Evolutionary conservation across 2,329 filamentous ascomycete genomes (phyloP), one percentile per base, ranked within the genome.

Genomic region (Alternaria angustiovoidea): DNA sequence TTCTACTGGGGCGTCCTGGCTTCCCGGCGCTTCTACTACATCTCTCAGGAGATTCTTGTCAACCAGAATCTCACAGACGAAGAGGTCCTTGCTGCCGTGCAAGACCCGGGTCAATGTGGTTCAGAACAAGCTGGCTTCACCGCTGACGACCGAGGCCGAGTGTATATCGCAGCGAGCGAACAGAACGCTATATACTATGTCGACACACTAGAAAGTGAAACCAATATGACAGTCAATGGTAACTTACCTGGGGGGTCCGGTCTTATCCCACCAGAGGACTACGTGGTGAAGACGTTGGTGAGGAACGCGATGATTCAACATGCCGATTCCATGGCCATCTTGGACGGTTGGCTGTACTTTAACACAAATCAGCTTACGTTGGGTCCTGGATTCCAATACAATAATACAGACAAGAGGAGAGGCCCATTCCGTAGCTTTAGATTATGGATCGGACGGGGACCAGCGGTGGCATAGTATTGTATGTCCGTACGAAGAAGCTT

Each of bases 171-270:
- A 30, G 79, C 79, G 7, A 76, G 72, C 54, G 80, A 82, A 66
- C 80, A 81, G 43, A 82, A 82, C 57, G 78, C 80, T 5, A 80
- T 82, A 39, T 80, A 79, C 67, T 81, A 81, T 53, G 78, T 81
- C 49, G 76, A 81, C 57, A 80, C 77, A 4, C 62, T 73, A 18
- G 74, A 78, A 60, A 66, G 71, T 2, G 66, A 78, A 53, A 68
- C 76, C 16, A 75, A 75, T 12, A 66, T 72, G 56, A 74, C 74
- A 11, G 72, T 81, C 14, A 79, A 81, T 51, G 75, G 74, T 0
- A 62, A 73, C 6, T 59, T 68, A 3, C 64, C 75, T 24, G 78
- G 77, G 18, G 77, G 77, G 0, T 54, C 57, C 7, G 78, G 77
- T 2, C 68, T 68, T 0, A 73, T 81, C 18, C 60, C 69, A 9